A percentile compares a stretch with the other conserved stretches of the same genome.
phyloP scores from a whole-genome alignment of 768 basidiomycete species.

The Leccinum disarticulatum region DNA sequence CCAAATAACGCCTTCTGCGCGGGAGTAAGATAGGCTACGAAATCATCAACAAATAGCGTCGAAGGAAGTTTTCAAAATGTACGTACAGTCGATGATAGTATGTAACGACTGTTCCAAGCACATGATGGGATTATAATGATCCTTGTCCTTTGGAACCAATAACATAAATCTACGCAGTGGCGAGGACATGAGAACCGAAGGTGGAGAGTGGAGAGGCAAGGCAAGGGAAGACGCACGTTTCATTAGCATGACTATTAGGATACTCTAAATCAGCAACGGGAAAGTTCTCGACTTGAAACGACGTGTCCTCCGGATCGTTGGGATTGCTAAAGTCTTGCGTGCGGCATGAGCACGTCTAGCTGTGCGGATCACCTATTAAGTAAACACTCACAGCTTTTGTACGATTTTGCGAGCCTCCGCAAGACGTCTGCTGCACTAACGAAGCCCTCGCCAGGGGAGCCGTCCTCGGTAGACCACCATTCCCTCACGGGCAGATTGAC shows the following conservation, averaged over 20 bases:
- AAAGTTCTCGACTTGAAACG: conserved; percentile 61
- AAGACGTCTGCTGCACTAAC: conserved; percentile 69
- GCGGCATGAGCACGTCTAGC: conserved; percentile 11
- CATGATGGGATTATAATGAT: conserved; percentile 85
- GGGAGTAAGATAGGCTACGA: conserved; percentile 64
- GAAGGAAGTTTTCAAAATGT: conserved; percentile 20
- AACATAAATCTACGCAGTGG: conserved; percentile 59
- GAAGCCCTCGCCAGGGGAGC: conserved; percentile 49
- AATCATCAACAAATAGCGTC: conserved; percentile 9
- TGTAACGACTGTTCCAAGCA: conserved; percentile 71
- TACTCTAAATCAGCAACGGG: conserved; percentile 78
- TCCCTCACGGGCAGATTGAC: conserved; percentile 31
- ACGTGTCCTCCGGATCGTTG: conserved; percentile 57
- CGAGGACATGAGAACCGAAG: conserved; percentile 1
- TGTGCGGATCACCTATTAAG: neutral
- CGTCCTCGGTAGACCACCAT: conserved; percentile 55
- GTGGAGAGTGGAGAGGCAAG: neutral
- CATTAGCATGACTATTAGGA: conserved; percentile 66
- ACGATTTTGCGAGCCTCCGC: conserved; percentile 57
- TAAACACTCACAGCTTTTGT: conserved; percentile 60
- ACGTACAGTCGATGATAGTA: conserved; percentile 69
- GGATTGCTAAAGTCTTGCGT: conserved; percentile 68
- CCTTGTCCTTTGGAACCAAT: conserved; percentile 78
- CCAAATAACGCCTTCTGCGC: conserved; percentile 68
- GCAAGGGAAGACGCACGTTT: conserved; percentile 48